A percentile compares a stretch with the other conserved stretches of the same genome.
Evolutionary conservation across 768 basidiomycete genomes (phyloP).

Genomic region (Cyclocybe aegerita): DNA sequence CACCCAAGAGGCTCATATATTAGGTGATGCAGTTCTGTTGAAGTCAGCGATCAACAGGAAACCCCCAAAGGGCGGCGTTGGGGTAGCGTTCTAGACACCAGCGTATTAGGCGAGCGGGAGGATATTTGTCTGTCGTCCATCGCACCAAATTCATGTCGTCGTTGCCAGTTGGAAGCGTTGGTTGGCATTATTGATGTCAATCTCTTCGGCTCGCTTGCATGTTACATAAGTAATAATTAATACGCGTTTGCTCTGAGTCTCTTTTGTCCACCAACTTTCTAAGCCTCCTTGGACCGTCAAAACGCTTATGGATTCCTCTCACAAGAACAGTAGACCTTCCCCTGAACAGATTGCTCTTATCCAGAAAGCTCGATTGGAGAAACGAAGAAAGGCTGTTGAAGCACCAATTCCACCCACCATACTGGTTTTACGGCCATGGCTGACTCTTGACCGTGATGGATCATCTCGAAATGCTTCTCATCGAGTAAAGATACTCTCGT

Average conservation of each 20-base stretch:
- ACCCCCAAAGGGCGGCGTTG: neutral
- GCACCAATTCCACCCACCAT: constrained; percentile 18
- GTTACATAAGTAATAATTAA: too few species aligned
- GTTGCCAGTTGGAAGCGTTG: too few species aligned
- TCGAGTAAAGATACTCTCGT: constrained; percentile 65
- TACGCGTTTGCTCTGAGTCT: too few species aligned
- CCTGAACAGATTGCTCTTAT: constrained; percentile 57
- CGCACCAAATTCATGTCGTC: too few species aligned
- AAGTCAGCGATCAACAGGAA: neutral
- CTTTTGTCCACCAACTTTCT: too few species aligned
- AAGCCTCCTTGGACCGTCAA: too few species aligned
- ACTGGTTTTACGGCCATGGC: constrained; percentile 41
- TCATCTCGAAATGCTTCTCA: constrained; percentile 18
- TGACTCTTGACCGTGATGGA: constrained; percentile 23
- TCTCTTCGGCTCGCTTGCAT: too few species aligned
- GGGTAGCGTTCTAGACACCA: neutral
- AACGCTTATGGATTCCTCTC: too few species aligned
- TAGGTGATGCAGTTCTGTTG: neutral
- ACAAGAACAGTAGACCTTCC: constrained; percentile 29
- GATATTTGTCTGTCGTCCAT: too few species aligned
- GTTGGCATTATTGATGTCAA: too few species aligned
- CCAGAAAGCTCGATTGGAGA: constrained; percentile 45
- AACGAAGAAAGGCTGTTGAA: constrained; percentile 23
- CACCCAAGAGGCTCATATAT: neutral
- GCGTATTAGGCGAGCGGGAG: neutral